These are phyloP conservation scores for Microcos paniculata DNA, from an alignment of 345 rosid genomes.

Conservation along the genomic window DNA sequence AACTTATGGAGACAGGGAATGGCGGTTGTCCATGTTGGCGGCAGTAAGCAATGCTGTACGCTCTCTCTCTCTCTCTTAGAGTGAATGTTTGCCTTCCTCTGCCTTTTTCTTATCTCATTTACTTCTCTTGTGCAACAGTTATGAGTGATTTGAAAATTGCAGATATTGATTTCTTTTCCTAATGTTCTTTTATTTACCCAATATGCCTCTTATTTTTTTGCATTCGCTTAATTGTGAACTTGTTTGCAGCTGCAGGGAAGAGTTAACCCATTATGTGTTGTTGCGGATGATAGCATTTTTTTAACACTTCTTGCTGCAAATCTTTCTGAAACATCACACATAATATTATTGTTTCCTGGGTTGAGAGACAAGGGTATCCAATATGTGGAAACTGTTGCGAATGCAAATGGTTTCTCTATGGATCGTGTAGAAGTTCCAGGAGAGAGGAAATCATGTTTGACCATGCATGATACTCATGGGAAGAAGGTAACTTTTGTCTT, in stretches of 20 bases:
- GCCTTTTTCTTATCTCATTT: neutral
- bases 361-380: conserved; percentile 53
- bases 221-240: neutral
- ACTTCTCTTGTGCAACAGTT: neutral
- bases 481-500: conserved; percentile 42
- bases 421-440: conserved; percentile 52
- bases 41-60: conserved; percentile 66
- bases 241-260: conserved; percentile 65
- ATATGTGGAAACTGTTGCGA: conserved; percentile 65
- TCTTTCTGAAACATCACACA: conserved; percentile 47
- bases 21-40: conserved; percentile 57
- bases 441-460: conserved; percentile 45
- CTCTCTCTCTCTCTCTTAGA: conserved; percentile 21
- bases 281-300: conserved; percentile 85
- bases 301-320: conserved; percentile 54
- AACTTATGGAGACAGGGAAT: conserved; percentile 63
- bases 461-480: conserved; percentile 42
- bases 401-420: conserved; percentile 54
- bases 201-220: neutral
- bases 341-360: conserved; percentile 72
- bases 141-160: neutral
- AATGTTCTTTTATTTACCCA: neutral
- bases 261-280: conserved; percentile 53
- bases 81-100: neutral
- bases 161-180: neutral